phyloP scores from a whole-genome alignment of 352 stramenopile species.

The Hyaloperonospora brassicae region DNA sequence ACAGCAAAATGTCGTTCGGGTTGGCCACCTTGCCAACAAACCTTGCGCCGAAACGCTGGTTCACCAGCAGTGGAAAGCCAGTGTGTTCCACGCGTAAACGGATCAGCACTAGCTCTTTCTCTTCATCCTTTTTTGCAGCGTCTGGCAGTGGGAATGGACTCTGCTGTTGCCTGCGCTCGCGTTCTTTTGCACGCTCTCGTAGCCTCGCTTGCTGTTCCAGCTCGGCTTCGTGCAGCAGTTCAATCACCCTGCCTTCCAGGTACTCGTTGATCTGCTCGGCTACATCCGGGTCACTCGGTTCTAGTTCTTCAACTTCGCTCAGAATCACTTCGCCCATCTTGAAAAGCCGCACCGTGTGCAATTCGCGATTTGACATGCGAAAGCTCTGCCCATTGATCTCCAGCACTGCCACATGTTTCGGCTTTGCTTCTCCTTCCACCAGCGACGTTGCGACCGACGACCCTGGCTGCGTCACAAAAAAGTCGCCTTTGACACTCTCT shows the following conservation, averaged over 20 bases:
- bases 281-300: constrained; percentile 87
- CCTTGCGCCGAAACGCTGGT: constrained; percentile 79
- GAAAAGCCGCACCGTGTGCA: constrained; percentile 91
- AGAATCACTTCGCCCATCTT: constrained; percentile 88
- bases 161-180: constrained; percentile 25
- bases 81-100: constrained; percentile 84
- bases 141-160: constrained; percentile 27
- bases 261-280: constrained; percentile 61
- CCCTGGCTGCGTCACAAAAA: constrained; percentile 95
- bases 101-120: constrained; percentile 64
- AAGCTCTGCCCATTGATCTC: constrained; percentile 88
- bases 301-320: constrained; percentile 77
- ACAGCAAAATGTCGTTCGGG: constrained; percentile 83
- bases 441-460: constrained; percentile 95
- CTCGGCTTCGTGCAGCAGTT: constrained; percentile 59
- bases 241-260: constrained; percentile 51
- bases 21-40: constrained; percentile 86
- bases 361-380: constrained; percentile 67
- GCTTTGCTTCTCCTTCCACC: constrained; percentile 75
- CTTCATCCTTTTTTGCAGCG: constrained; percentile 8
- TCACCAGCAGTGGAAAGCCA: constrained; percentile 82
- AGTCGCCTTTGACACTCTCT: constrained; percentile 92
- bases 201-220: constrained; percentile 28
- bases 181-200: constrained; percentile 14
- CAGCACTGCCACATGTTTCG: constrained; percentile 85